Evolutionary conservation across 2,329 filamentous ascomycete genomes (phyloP), one percentile per base, ranked within the genome.

Genomic region (Trichothecium sympodiale): DNA sequence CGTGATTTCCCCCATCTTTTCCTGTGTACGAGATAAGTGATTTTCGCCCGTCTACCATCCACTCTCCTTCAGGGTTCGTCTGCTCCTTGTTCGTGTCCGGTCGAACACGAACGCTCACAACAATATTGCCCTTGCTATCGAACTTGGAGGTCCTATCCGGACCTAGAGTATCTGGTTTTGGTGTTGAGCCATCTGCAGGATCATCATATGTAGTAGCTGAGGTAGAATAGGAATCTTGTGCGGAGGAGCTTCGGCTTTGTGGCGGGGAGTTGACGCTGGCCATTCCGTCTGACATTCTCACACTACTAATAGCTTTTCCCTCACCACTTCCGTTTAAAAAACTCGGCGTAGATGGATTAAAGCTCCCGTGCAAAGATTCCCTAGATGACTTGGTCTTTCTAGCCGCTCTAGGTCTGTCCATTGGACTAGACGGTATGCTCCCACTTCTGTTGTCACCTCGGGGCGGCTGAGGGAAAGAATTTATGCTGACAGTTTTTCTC

Each of bases 71-170:
- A 7, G 74, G 62, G 39, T 74, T 57, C 38, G 68, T 65, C 31
- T 74, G 74, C 37, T 70, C 74, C n/a, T 68, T 66, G 17, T 69
- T 74, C 4, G 75, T 70, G 60, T 95, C 88, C 20, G 91, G 91
- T 23, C 91, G 76, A 29, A 96, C 88, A 52, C 91, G 77, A 27
- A 98, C 88, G 54, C 91, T 96, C 47, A 98, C 89, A 42, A 96
- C 61, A 12, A 98, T 89, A 52, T 98, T 98, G 35, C 91, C 91
- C 57, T 94, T 96, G 37, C 71, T 75, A 49, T 95, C 87, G 2
- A 57, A 49, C 47, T 76, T 70, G 38, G 76, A 74, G 38, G 58
- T 42, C 39, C 61, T 77, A 43, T 61, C 64, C 29, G 52, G 43
- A 17, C 50, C 43, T 23, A 46, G 46, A 34, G 52, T 50, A 15